Evolutionary conservation across 345 rosid genomes (phyloP), one percentile per base, ranked within the genome.

Genomic region (Pugionium cornutum): DNA sequence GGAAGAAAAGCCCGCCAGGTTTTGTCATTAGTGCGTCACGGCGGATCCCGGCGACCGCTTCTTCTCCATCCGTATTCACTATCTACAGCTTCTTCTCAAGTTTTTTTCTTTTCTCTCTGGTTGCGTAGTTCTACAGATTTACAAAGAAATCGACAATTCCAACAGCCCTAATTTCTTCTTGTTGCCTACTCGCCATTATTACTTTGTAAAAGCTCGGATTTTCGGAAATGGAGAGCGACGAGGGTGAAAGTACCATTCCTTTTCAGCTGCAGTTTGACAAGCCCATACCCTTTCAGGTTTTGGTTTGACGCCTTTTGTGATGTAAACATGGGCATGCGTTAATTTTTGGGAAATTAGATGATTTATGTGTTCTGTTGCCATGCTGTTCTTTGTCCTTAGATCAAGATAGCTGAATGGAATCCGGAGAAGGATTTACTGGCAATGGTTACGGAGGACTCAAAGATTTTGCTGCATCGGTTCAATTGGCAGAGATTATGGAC

Each of bases 401-500:
- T 84, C 52, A 89, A 81, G 78, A 76, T 92, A 32, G 91, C 86
- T 9, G 91, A 82, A 34, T 86, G 97, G 94, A 92, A 87, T 56
- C 88, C 85, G 0, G 91, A 87, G 82, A 92, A 92, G 86, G 95
- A 81, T 81, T 83, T 86, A 47, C 74, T 87, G 41, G 97, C 89
- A 7, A 87, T 92, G 98, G 97, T 84, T 32, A 87, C 82, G 0
- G 83, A 83, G 42, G 97, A 87, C 67, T 84, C 84, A 2, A 92
- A 87, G 80, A 70, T 89, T 69, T 51, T 87, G 79, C 84, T 89
- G 55, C 91, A 83, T 58, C 84, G 89, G 0, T 87, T 92, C 80
- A 87, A 92, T 77, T 87, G 98, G 92, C 98, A 83, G 79, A 77
- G 97, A 67, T 68, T 89, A n/a, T 87, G 97, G 98, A 84, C 89